Conservation (phyloP, 495 filamentous ascomycete genomes). For the Lepraria neglecta region DNA sequence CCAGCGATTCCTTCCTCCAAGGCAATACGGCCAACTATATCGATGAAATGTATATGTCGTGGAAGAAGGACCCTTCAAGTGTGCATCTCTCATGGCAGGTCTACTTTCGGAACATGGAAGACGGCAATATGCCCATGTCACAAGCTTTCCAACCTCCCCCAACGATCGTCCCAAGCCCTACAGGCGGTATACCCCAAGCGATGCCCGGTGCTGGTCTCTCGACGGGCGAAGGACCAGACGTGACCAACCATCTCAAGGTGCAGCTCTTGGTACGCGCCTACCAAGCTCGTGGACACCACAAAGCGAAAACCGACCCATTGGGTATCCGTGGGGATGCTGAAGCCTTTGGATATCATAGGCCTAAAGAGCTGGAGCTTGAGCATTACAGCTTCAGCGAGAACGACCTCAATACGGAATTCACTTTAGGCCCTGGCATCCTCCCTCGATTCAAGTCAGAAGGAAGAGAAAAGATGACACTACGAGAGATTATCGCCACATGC, state of each 20-base stretch:
- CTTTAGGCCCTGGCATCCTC: slow-evolving; percentile 88
- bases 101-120: slow-evolving; percentile 99
- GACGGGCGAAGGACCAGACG: slow-evolving; percentile 66
- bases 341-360: slow-evolving; percentile 79
- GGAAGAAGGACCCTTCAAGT: slow-evolving; percentile 87
- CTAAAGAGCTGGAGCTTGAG: slow-evolving; percentile 86
- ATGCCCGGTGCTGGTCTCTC: slow-evolving; percentile 63
- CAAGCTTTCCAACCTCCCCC: slow-evolving; percentile 95
- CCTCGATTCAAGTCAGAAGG: slow-evolving; percentile 83
- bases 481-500: slow-evolving; percentile 88
- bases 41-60: slow-evolving; percentile 98
- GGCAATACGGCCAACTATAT: slow-evolving; percentile 97
- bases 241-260: slow-evolving; percentile 96
- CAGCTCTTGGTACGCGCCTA: slow-evolving; percentile 94
- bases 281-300: slow-evolving; percentile 96
- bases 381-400: slow-evolving; percentile 93
- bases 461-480: slow-evolving; percentile 90
- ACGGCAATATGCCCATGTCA: slow-evolving; percentile 91
- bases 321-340: slow-evolving; percentile 83
- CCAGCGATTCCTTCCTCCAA: slow-evolving; percentile 89
- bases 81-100: slow-evolving; percentile 98
- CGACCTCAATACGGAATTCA: slow-evolving; percentile 88
- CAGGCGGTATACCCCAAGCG: slow-evolving; percentile 69
- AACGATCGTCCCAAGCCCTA: slow-evolving; percentile 73
- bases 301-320: slow-evolving; percentile 92